Percentiles rank a stretch among this genome's conserved stretches.
These are phyloP conservation scores for Kodamaea alishanica DNA, from an alignment of 1,139 yeast species.

Conservation along the genomic window DNA sequence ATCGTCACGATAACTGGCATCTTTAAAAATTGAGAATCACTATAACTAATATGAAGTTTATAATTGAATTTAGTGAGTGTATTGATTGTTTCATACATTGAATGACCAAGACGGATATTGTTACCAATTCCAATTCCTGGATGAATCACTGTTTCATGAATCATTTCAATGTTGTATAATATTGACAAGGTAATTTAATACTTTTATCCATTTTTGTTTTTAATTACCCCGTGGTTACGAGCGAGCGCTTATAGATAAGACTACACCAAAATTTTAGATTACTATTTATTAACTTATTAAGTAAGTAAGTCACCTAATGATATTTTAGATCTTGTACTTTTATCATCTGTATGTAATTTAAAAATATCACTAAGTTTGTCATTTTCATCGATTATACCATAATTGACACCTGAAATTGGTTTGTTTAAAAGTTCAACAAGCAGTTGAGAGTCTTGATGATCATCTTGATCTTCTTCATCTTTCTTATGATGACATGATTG, in stretches of 20 bases:
- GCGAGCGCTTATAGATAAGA: background rate
- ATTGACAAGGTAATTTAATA: background rate
- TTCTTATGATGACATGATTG: conserved; percentile 32
- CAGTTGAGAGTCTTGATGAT: conserved; percentile 11
- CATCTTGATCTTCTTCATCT: conserved; percentile 10
- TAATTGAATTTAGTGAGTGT: conserved; percentile 23
- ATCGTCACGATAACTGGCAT: conserved; percentile 33
- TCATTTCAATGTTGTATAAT: conserved; percentile 13
- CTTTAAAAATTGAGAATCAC: conserved; percentile 18
- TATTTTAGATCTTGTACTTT: conserved; percentile 18
- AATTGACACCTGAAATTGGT: conserved; percentile 33
- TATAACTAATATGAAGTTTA: conserved; percentile 15
- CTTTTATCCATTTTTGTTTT: background rate
- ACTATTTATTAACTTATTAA: too few species aligned
- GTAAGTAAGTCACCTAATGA: conserved; percentile 26
- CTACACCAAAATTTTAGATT: too few species aligned
- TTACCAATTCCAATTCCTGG: conserved; percentile 39
- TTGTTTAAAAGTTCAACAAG: conserved; percentile 24
- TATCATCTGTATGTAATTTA: conserved; percentile 2
- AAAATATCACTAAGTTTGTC: conserved; percentile 22
- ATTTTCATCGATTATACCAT: conserved; percentile 28
- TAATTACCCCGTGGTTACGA: background rate
- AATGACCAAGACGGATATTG: conserved; percentile 25
- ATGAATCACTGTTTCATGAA: conserved; percentile 21
- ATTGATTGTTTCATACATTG: conserved; percentile 26